Evolutionary conservation across 208 protist species (phyloP), one percentile per base, ranked within the genome.

Genomic region (Balamuthia mandrillaris): DNA sequence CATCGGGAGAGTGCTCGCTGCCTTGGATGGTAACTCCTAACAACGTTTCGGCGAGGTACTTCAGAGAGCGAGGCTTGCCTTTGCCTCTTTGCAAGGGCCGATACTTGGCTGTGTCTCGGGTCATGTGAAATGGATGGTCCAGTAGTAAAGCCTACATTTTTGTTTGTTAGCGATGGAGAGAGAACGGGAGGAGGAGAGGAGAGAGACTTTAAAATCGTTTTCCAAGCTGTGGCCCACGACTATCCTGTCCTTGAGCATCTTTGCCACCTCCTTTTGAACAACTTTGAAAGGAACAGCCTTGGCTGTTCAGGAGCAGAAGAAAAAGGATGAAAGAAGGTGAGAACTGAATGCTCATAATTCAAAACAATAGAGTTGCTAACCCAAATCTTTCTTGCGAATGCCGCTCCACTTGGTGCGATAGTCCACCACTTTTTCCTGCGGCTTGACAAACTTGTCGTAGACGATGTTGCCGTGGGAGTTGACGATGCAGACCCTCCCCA

Each of bases 191-290:
- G 44, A 14, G 37, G 31, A n/a, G 29, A 49, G 29, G 16, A 29
- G 14, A 33, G 18, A 12, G 9, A 18, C 84, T 31, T 74, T 87
- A 31, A 92, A 81, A 41, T 92, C 89, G 31, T 88, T 86, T 44
- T 54, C 60, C 4, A 92, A 33, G 1, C 37, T 70, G 68, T 92
- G 89, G 16, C 89, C 89, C 31, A 92, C 78, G 14, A 92, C 35
- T 10, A 85, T 49, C 3, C 81, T 49, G 24, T 51, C 51, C 18
- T 72, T 47, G 1, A 88, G 31, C 31, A 90, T 21, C n/a, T 63
- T 39, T 5, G 70, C 58, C 1, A 92, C 89, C 6, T 90, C 86
- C 7, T 54, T 31, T 60, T 89, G 87, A 2, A 86, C 52, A 10
- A 66, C 12, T 29, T 9, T 27, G 35, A 88, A 88, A 0, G 83